These are phyloP conservation scores for Tephrocybe sp. DNA, from an alignment of 768 basidiomycete genomes.

Conservation along the genomic window DNA sequence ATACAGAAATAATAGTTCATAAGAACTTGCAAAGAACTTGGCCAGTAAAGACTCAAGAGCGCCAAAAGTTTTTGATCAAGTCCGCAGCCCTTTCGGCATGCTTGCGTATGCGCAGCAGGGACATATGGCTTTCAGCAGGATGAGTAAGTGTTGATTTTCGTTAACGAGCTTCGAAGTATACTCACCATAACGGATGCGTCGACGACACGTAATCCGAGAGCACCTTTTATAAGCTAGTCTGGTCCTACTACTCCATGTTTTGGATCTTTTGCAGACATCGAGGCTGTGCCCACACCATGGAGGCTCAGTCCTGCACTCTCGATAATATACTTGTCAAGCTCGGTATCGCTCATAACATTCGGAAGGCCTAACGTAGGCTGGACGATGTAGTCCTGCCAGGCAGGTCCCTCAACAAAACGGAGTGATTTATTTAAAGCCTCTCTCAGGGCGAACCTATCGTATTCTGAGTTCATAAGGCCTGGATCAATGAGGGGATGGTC, in stretches of 20 bases:
- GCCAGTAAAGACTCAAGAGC: no score
- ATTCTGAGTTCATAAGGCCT: conserved; percentile 19
- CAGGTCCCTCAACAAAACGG: conserved; percentile 21
- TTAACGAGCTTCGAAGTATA: no score
- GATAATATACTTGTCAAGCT: conserved; percentile 8
- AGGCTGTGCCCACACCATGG: conserved; percentile 15
- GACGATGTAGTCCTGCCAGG: conserved; percentile 19
- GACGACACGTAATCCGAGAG: conserved; percentile 1
- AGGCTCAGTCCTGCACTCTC: not conserved
- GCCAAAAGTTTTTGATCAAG: no score
- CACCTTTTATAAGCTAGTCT: conserved; percentile 15
- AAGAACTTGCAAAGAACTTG: no score
- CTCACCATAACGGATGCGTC: conserved; percentile 10
- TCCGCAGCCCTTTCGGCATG: no score
- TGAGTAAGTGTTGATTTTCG: no score
- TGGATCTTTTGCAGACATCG: conserved; percentile 15
- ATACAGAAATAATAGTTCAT: no score
- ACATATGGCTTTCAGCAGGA: no score
- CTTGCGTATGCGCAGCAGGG: no score
- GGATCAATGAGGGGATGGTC: conserved; percentile 42
- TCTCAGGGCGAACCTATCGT: conserved; percentile 22
- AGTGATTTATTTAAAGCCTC: conserved; percentile 17
- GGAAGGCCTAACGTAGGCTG: conserved; percentile 2
- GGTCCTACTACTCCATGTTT: conserved; percentile 17
- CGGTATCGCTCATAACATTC: conserved; percentile 6